Conservation (phyloP, 495 filamentous ascomycete species). For the Podospora pseudopauciseta region DNA sequence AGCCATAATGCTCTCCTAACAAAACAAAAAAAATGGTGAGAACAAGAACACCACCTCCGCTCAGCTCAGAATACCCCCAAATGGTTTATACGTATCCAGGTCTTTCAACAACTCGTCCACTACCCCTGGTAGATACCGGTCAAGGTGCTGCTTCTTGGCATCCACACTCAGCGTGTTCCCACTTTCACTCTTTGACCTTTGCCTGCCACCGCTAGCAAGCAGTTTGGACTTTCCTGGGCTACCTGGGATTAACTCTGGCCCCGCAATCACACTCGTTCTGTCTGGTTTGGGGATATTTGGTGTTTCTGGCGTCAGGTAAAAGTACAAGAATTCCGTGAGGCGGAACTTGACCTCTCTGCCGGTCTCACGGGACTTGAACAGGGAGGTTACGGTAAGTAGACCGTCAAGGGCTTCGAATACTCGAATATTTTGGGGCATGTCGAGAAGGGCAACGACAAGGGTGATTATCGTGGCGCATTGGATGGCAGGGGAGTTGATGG, state of each 20-base stretch:
- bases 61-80: conserved; percentile 51
- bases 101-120: conserved; percentile 92
- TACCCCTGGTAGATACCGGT: conserved; percentile 71
- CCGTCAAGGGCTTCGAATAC: conserved; percentile 93
- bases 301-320: conserved; percentile 93
- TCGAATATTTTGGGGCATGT: conserved; percentile 78
- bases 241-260: conserved; percentile 54
- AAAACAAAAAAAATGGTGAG: background rate
- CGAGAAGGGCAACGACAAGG: conserved; percentile 81
- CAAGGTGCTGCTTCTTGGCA: conserved; percentile 82
- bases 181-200: conserved; percentile 32
- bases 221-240: conserved; percentile 66
- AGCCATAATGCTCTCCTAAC: background rate
- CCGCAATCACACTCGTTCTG: conserved; percentile 17
- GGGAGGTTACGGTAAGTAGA: conserved; percentile 83
- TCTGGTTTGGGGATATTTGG: conserved; percentile 51
- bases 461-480: conserved; percentile 86
- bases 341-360: conserved; percentile 86
- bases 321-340: conserved; percentile 92
- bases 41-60: conserved; percentile 9
- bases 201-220: conserved; percentile 35
- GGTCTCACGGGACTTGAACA: conserved; percentile 83
- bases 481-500: conserved; percentile 83
- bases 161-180: conserved; percentile 64
- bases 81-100: conserved; percentile 73